phyloP scores from a whole-genome alignment of 2,329 filamentous ascomycete genomes.

The Ilyonectria sp. region DNA sequence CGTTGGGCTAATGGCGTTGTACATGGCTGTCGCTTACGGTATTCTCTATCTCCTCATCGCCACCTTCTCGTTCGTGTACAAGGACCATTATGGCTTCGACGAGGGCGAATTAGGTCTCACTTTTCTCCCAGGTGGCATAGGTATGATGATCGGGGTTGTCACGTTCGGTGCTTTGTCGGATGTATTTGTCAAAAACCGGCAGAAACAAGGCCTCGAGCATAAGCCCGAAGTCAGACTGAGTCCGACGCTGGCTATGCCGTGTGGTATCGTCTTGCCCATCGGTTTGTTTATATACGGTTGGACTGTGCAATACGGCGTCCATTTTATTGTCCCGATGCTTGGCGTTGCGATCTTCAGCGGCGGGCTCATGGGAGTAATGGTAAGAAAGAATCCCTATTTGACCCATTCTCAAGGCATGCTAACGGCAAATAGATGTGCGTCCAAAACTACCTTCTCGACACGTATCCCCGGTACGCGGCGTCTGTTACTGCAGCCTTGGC shows the following conservation, averaged over 20 bases:
- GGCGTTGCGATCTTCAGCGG: conserved; percentile 60
- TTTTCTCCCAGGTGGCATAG: conserved; percentile 36
- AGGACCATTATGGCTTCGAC: conserved; percentile 71
- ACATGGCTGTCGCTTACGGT: conserved; percentile 74
- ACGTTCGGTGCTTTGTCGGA: conserved; percentile 33
- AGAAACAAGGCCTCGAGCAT: conserved; percentile 17
- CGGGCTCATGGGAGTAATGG: conserved; percentile 50
- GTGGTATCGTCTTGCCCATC: conserved; percentile 25
- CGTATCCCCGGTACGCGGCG: conserved; percentile 37
- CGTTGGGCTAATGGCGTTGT: conserved; percentile 74
- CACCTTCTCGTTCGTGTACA: conserved; percentile 68
- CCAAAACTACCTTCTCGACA: conserved; percentile 53
- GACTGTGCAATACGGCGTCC: conserved; percentile 32
- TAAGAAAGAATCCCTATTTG: neutral
- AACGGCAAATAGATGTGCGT: conserved; percentile 58
- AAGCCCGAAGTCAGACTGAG: conserved; percentile 35
- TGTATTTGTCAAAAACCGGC: conserved; percentile 11
- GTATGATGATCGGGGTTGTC: conserved; percentile 33
- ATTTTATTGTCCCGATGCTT: conserved; percentile 35
- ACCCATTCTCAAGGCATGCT: neutral
- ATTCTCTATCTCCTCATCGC: conserved; percentile 69
- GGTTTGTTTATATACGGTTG: conserved; percentile 37
- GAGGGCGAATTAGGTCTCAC: conserved; percentile 57
- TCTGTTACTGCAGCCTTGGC: conserved; percentile 38
- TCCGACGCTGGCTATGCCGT: conserved; percentile 30